Base-by-base conservation (phyloP, 345 rosid genomes). In the Ricinus communis region DNA sequence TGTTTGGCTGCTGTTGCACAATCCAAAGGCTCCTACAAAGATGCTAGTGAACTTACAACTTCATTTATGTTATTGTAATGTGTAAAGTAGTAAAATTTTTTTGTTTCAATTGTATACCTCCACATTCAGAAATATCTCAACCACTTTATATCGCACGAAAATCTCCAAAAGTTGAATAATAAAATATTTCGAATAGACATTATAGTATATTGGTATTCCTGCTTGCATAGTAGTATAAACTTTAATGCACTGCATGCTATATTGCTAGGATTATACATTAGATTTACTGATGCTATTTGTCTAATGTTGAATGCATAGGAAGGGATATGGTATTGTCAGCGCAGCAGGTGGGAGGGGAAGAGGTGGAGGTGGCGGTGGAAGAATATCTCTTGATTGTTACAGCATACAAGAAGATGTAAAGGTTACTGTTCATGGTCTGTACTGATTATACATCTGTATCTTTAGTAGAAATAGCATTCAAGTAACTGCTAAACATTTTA, bases 311-410 rank as follows among this genome's bases (percentile, higher is more conserved):
- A 68, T 76, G 36, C 69, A 62, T 80, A 92, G 99, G 91, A 95
- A 92, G 83, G 99, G 99, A 82, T 78, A 82, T 56, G 97, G 97
- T 70, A 82, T 66, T 68, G 81, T 95, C 68, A 90, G 96, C 72
- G 93, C 96, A 53, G 89, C 93, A 46, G 99, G 99, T 63, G 97
- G 99, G 54, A 88, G 76, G 45, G 97, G 99, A 72, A 83, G 87
- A 87, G 99, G 96, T 50, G 99, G 99, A 73, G 99, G 99, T 74
- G 96, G 99, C 8, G 99, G 99, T 68, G 97, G 99, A 81, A 90
- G 99, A 83, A 79, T 95, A 65, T 89, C 97, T 61, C 86, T 95
- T 75, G 89, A 90, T 69, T 90, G 97, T 83, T 95, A 92, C 87
- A 90, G 97, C 91, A 87, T 89, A 82, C 97, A 95, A 76, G 99